These are phyloP conservation scores for Amphibolis antarctica DNA, from an alignment of 106 monocot species.

Conservation along the genomic window DNA sequence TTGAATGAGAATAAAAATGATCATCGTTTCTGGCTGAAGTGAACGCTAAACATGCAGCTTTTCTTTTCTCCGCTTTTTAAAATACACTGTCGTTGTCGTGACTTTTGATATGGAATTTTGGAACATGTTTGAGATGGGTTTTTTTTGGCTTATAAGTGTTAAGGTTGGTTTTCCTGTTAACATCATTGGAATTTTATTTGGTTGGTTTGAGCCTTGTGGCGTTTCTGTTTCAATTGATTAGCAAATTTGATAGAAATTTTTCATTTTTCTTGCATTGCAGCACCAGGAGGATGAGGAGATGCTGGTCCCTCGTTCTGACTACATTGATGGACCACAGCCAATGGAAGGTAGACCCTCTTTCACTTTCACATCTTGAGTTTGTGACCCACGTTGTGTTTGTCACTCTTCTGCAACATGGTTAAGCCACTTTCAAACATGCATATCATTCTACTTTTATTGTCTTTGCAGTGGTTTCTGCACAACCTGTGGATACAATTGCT, in stretches of 20 bases:
- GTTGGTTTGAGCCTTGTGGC: neutral
- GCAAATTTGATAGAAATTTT: neutral
- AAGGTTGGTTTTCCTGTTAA: no score
- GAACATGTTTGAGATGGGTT: no score
- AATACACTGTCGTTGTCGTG: no score
- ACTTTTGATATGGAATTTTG: no score
- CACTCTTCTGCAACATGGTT: neutral
- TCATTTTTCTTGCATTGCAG: slow-evolving; percentile 15
- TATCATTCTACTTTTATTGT: neutral
- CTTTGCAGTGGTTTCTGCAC: slow-evolving; percentile 2
- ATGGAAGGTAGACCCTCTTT: slow-evolving; percentile 44
- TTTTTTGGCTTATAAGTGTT: no score
- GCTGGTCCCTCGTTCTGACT: slow-evolving; percentile 48
- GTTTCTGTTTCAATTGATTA: neutral
- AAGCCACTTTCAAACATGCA: neutral
- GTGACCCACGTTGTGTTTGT: neutral
- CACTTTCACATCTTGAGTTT: neutral
- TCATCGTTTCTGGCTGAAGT: no score
- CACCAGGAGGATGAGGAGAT: slow-evolving; percentile 62
- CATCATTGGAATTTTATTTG: no score
- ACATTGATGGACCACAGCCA: slow-evolving; percentile 41
- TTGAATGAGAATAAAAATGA: no score
- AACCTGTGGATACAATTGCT: slow-evolving; percentile 4
- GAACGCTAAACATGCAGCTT: no score
- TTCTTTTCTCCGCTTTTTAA: no score